phyloP scores from a whole-genome alignment of 2,329 filamentous ascomycete genomes.

The Zasmidium cellare region DNA sequence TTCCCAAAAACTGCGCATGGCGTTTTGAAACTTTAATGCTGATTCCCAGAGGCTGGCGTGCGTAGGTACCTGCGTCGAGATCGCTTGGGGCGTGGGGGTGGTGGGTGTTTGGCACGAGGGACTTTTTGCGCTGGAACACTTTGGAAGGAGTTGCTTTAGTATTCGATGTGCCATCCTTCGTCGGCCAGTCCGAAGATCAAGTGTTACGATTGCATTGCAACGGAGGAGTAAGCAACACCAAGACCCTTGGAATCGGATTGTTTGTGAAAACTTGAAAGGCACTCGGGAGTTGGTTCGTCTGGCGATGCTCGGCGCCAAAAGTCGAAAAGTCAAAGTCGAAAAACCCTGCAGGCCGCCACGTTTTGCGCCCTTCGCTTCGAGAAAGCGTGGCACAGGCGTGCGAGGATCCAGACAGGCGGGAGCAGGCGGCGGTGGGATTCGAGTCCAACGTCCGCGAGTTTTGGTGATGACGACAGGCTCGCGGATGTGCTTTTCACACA shows the following conservation, averaged over 20 bases:
- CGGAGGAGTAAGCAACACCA: too few species aligned
- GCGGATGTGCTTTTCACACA: not conserved
- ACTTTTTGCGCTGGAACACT: too few species aligned
- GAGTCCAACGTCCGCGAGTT: not conserved
- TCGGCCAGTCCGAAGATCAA: too few species aligned
- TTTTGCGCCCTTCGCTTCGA: not conserved
- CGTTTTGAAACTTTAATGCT: not conserved
- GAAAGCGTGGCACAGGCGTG: not conserved
- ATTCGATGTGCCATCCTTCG: too few species aligned
- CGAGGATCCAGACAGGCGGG: not conserved
- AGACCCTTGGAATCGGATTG: too few species aligned
- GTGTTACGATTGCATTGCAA: too few species aligned
- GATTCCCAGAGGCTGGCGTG: not conserved
- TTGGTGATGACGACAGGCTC: not conserved
- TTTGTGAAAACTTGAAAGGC: too few species aligned
- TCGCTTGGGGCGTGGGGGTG: not conserved
- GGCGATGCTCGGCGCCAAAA: not conserved
- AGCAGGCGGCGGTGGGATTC: not conserved
- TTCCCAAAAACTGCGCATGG: not conserved
- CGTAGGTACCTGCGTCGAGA: not conserved
- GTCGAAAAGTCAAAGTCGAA: too few species aligned
- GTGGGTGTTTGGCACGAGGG: too few species aligned
- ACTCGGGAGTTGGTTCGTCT: not conserved
- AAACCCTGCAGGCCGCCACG: not conserved
- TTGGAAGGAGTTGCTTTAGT: too few species aligned